A percentile compares a stretch with the other conserved stretches of the same genome.
Conservation (phyloP, 2,329 filamentous ascomycete species). For the Parastagonospora nodorum region DNA sequence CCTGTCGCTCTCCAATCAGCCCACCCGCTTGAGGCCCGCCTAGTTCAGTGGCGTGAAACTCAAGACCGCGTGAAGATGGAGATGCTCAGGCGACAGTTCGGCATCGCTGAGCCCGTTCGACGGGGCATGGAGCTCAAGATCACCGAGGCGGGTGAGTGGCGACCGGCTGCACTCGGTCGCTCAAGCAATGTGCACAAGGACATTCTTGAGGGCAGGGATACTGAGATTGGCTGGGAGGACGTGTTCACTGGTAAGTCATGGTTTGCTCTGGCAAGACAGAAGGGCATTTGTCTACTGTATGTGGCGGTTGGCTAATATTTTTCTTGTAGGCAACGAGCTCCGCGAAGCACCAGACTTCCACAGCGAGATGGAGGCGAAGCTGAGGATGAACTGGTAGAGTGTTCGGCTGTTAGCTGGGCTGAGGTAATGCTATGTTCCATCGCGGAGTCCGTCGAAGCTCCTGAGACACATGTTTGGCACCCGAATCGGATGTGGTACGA, state of each 20-base stretch:
- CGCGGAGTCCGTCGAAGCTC: neutral
- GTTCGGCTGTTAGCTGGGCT: neutral
- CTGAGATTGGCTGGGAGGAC: conserved; percentile 88
- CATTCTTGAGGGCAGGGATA: conserved; percentile 80
- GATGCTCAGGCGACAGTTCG: conserved; percentile 82
- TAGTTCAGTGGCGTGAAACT: conserved; percentile 86
- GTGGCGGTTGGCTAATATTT: conserved; percentile 16
- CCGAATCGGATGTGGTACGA: neutral
- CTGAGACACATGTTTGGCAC: neutral
- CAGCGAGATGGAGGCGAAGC: conserved; percentile 90
- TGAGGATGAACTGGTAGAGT: conserved; percentile 72
- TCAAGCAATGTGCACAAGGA: conserved; percentile 81
- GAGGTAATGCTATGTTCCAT: neutral
- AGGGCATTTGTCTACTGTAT: neutral
- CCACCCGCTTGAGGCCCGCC: conserved; percentile 90
- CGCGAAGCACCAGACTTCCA: conserved; percentile 75
- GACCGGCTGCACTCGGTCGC: conserved; percentile 71
- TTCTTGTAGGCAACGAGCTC: conserved; percentile 65
- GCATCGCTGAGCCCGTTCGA: conserved; percentile 88
- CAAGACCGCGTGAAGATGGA: conserved; percentile 90
- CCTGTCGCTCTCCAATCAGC: conserved; percentile 62
- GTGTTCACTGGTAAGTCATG: conserved; percentile 71
- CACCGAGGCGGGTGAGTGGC: conserved; percentile 78
- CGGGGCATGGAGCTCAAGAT: conserved; percentile 96
- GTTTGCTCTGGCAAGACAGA: neutral